Conservation (phyloP, 345 rosid species). For the Crucihimalaya himalaica region DNA sequence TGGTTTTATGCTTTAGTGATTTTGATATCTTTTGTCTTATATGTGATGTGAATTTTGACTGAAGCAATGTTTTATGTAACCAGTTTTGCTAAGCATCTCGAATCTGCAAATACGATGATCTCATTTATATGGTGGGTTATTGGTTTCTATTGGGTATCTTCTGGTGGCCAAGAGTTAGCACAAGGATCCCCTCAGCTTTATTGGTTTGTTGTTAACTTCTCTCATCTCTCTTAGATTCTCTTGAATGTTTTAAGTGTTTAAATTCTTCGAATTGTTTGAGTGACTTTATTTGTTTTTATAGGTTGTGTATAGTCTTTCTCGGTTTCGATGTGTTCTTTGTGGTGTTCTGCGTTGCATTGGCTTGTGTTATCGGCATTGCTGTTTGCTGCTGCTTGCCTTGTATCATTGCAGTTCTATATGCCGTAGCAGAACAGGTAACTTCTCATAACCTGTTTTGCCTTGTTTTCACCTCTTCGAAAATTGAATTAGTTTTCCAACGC, state of each 20-base stretch:
- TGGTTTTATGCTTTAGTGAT: not conserved
- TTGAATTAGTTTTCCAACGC: not conserved
- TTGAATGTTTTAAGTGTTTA: not conserved
- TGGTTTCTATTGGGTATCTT: slow-evolving; percentile 97
- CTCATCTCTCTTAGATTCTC: not conserved
- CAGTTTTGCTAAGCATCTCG: slow-evolving; percentile 80
- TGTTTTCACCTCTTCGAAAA: not conserved
- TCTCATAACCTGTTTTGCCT: not conserved
- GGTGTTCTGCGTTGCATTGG: slow-evolving; percentile 91
- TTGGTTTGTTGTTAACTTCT: slow-evolving; percentile 49
- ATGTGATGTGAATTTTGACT: slow-evolving; percentile 13
- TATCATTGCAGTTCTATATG: slow-evolving; percentile 92
- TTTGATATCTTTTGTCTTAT: not conserved
- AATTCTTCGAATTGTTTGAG: not conserved
- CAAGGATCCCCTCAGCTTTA: slow-evolving; percentile 77
- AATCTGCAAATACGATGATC: slow-evolving; percentile 92
- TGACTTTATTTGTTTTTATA: slow-evolving; percentile 32
- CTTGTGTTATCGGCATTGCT: slow-evolving; percentile 93
- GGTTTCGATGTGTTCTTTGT: slow-evolving; percentile 98
- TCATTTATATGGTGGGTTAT: slow-evolving; percentile 98
- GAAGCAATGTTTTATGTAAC: slow-evolving; percentile 14
- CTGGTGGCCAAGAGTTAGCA: slow-evolving; percentile 79
- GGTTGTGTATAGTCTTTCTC: slow-evolving; percentile 91
- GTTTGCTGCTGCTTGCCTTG: slow-evolving; percentile 99
- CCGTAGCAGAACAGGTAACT: slow-evolving; percentile 91